Base-by-base conservation (phyloP, 2,329 filamentous ascomycete species). In the Diaporthe sp. region DNA sequence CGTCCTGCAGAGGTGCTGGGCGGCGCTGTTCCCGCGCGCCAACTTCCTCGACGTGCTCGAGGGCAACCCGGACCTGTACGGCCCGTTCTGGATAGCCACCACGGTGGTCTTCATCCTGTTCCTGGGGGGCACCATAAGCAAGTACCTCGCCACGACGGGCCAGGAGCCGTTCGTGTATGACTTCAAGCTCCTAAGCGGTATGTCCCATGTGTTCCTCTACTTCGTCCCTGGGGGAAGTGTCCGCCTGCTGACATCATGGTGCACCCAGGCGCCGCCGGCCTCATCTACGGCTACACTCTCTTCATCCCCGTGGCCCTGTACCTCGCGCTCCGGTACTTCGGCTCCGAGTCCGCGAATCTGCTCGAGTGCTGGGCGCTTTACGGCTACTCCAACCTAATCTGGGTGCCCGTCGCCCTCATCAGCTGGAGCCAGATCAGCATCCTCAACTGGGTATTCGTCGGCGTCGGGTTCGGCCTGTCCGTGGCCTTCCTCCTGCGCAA, bases 11-110 rank as follows among this genome's bases (percentile, higher is more conserved):
- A 94, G 97, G 79, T 98, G 97, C 86, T 93, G 92, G 84, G 94
- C 95, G 1, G 93, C 96, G n/a, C 87, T 98, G 53, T 98, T 94
- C 85, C 97, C 97, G 61, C 93, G 95, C 77, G 93, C 93, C 75
- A 98, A 98, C 88, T 99, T 99, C 86, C 92, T 99, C 78, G 97
- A 99, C 82, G 95, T 98, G 49, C 90, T 99, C 39, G 97, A 99
- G 83, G 97, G 97, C 28, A 98, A 98, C 83, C 95, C 97, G 1
- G 97, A 99, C 82, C 87, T 99, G 46, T 99, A 99, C 87, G 96
- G 96, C 1, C 97, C 97, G 1, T 95, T 98, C 82, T 99, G 97
- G 97, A 98, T 99, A 86, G 97, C 97, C 13, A 98, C 97, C 0
- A 98, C 97, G 0, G 97, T 99, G 13, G 93, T 99, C 17, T 90